These are phyloP conservation scores for Oryza glumipatula DNA, from an alignment of 176 grass and related monocot species.

Conservation along the genomic window DNA sequence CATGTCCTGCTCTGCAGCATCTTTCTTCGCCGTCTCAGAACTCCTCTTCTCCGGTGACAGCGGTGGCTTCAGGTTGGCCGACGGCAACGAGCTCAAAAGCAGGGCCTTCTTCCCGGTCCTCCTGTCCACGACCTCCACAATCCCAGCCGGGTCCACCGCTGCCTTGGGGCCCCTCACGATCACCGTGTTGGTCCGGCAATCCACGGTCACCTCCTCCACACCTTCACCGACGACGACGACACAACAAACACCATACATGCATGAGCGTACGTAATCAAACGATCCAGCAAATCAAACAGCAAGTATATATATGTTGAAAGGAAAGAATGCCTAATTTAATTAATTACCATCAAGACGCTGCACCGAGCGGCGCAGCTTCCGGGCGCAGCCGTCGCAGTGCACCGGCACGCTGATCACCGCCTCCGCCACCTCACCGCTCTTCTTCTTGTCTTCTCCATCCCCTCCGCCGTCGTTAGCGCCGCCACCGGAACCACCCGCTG, in stretches of 20 bases:
- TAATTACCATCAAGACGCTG: slow-evolving; percentile 49
- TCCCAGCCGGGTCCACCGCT: slow-evolving; percentile 41
- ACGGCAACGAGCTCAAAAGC: slow-evolving; percentile 50
- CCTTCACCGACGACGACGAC: slow-evolving; percentile 32
- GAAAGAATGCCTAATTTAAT: too few relatives aligned
- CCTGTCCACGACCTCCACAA: slow-evolving; percentile 45
- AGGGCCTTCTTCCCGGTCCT: slow-evolving; percentile 57
- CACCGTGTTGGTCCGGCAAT: slow-evolving; percentile 53
- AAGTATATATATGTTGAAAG: neutral
- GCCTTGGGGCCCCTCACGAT: slow-evolving; percentile 47
- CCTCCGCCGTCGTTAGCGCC: too few relatives aligned
- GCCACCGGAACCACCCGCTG: neutral
- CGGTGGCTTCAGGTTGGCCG: neutral
- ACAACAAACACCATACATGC: neutral
- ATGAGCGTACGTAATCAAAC: neutral
- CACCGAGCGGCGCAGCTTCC: slow-evolving; percentile 60
- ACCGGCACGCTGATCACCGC: slow-evolving; percentile 55
- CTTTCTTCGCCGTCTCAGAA: neutral
- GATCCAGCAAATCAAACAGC: neutral
- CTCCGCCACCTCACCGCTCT: neutral
- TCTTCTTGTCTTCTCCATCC: neutral
- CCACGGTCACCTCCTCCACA: slow-evolving; percentile 59
- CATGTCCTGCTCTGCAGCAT: neutral
- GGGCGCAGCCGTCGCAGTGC: slow-evolving; percentile 69
- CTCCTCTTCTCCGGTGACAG: neutral